phyloP scores from a whole-genome alignment of 2,329 filamentous ascomycete species.

The Fusarium anguioides region DNA sequence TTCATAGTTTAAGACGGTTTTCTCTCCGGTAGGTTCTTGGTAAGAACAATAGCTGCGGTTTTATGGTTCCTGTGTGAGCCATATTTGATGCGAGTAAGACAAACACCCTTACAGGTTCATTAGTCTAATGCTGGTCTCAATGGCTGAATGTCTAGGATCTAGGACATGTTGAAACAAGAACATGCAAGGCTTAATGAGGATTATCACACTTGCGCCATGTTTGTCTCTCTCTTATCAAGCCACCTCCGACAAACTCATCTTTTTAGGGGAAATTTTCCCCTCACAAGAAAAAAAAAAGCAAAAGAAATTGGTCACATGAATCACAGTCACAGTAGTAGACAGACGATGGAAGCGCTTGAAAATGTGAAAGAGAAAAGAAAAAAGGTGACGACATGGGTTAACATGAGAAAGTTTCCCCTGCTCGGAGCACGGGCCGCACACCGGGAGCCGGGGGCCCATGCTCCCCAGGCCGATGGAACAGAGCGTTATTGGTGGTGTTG shows the following conservation, averaged over 20 bases:
- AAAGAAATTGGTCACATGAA: constrained; percentile 21
- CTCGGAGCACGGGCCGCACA: constrained; percentile 35
- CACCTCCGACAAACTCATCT: constrained; percentile 15
- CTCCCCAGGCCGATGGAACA: constrained; percentile 45
- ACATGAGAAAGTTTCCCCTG: constrained; percentile 18
- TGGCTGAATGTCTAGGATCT: constrained; percentile 18
- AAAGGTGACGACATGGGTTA: constrained; percentile 38
- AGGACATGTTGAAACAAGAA: constrained; percentile 20
- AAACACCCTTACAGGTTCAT: constrained; percentile 10
- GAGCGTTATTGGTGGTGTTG: constrained; percentile 40
- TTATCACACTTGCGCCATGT: constrained; percentile 5
- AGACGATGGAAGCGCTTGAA: neutral
- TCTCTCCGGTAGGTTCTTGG: neutral
- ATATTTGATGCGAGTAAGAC: constrained; percentile 9
- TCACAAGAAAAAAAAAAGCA: constrained; percentile 26
- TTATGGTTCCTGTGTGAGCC: constrained; percentile 14
- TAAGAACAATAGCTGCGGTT: neutral
- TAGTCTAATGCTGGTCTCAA: constrained; percentile 20
- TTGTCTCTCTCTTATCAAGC: constrained; percentile 20
- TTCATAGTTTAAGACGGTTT: constrained; percentile 13
- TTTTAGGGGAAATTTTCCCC: constrained; percentile 5
- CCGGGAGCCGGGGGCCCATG: constrained; percentile 43
- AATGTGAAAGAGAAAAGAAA: no score
- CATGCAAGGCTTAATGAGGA: neutral
- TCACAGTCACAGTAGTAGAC: constrained; percentile 17